phyloP scores from a whole-genome alignment of 805 yeast species.

The Wickerhamomyces sydowiorum region DNA sequence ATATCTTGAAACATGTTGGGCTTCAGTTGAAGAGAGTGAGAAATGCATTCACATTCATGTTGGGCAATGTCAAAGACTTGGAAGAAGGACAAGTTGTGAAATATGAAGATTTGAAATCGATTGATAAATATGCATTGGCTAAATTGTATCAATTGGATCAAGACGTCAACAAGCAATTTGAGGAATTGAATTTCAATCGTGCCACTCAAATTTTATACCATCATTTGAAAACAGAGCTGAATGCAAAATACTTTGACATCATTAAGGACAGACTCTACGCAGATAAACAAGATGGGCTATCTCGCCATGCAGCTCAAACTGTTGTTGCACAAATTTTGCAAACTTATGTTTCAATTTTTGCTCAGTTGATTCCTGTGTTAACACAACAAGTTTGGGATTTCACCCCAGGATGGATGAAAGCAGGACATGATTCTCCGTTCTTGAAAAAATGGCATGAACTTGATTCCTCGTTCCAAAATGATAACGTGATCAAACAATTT shows the following conservation, averaged over 20 bases:
- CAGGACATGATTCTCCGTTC: slow-evolving; percentile 12
- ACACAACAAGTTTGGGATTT: slow-evolving; percentile 85
- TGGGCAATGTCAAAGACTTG: slow-evolving; percentile 66
- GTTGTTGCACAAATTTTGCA: slow-evolving; percentile 56
- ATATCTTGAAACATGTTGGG: slow-evolving; percentile 66
- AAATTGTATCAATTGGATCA: slow-evolving; percentile 43
- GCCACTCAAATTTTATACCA: slow-evolving; percentile 63
- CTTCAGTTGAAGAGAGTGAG: slow-evolving; percentile 79
- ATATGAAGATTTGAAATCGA: slow-evolving; percentile 31
- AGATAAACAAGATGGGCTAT: slow-evolving; percentile 39
- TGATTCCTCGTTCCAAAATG: slow-evolving; percentile 31
- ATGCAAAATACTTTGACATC: slow-evolving; percentile 81
- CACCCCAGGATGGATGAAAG: slow-evolving; percentile 29
- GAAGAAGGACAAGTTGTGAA: slow-evolving; percentile 28
- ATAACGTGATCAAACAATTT: slow-evolving; percentile 35
- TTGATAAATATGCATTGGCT: slow-evolving; percentile 63
- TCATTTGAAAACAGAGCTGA: slow-evolving; percentile 69
- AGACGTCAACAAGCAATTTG: slow-evolving; percentile 39
- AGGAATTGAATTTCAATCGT: slow-evolving; percentile 58
- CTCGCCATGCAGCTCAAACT: slow-evolving; percentile 57
- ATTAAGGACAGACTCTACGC: slow-evolving; percentile 84
- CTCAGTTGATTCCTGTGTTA: slow-evolving; percentile 80
- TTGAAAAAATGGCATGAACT: slow-evolving; percentile 20
- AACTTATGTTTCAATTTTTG: slow-evolving; percentile 58
- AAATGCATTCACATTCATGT: slow-evolving; percentile 69